phyloP scores from a whole-genome alignment of 805 yeast genomes.

The Priceomyces castillae region DNA sequence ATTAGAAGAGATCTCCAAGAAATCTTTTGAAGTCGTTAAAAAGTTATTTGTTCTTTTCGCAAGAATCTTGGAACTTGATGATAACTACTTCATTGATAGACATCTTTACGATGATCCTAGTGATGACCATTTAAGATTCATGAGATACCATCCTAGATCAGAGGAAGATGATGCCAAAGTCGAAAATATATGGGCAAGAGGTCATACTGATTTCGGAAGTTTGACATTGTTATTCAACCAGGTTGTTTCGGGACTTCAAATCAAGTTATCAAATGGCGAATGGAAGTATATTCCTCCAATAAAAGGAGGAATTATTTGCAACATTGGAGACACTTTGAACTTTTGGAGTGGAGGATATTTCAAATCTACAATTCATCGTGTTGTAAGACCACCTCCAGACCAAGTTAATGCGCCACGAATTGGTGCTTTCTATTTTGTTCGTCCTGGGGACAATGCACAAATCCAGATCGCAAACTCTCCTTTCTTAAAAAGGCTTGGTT shows the following conservation, averaged over 20 bases:
- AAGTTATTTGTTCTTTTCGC: conserved; percentile 31
- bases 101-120: conserved; percentile 32
- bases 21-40: conserved; percentile 20
- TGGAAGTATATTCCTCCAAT: conserved; percentile 38
- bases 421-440: conserved; percentile 34
- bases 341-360: conserved; percentile 37
- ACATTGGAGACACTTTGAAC: conserved; percentile 33
- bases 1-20: conserved; percentile 20
- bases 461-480: conserved; percentile 33
- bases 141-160: conserved; percentile 30
- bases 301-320: conserved; percentile 30
- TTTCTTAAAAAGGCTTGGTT: conserved; percentile 26
- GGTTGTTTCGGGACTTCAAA: conserved; percentile 35
- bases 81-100: conserved; percentile 28
- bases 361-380: conserved; percentile 34
- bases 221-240: conserved; percentile 34
- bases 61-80: conserved; percentile 31
- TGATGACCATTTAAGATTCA: conserved; percentile 33
- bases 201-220: conserved; percentile 38
- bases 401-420: conserved; percentile 28
- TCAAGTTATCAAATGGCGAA: conserved; percentile 23
- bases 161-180: conserved; percentile 29
- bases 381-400: conserved; percentile 34
- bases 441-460: conserved; percentile 30
- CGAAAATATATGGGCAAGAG: conserved; percentile 31